Base-by-base conservation (phyloP, 164 flowering plant species). In the Nymphaea colorata region DNA sequence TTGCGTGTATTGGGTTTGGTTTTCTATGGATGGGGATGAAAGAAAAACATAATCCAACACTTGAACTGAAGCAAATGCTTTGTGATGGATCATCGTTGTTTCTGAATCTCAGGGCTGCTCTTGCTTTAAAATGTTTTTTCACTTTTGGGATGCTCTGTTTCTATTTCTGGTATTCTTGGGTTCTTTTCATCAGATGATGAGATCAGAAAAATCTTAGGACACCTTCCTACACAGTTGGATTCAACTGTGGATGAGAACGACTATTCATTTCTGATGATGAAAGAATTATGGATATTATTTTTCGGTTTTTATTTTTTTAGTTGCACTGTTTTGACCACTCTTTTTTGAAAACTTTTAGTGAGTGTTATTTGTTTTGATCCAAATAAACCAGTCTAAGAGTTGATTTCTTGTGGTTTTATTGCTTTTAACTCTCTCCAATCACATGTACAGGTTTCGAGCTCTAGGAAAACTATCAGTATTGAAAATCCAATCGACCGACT, bases 201-300 rank as follows among this genome's bases (percentile, higher is more conserved):
- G 42, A 73, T 53, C 62, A n/a, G 18, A 62, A 70, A 68, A 43
- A 77, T 79, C 80, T 79, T 79, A 77, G 82, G 81, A 79, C 81
- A 76, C 79, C 79, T 79, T 79, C 81, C 71, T 77, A 79, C 82
- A 70, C 82, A 75, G 79, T 61, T 42, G 51, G 18, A 43, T 15
- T 15, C 25, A 41, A 43, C 76, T 73, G 80, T 77, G 82, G 70
- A 70, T 79, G 80, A 77, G 80, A 75, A 72, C 12, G 53, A 64
- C 12, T 62, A 70, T 63, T 73, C 42, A 55, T 64, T 75, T 70
- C 82, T 79, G 79, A 79, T 76, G 73, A 71, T 72, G 57, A 51
- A 51, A 51, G 14, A 3, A 51, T 51, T 25, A 25, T 25, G 36
- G 36, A 25, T 25, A 25, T 25, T 25, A 25, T 0, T 1, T 1